Base-by-base conservation (phyloP, 805 yeast species). In the Saturnispora halmiae region DNA sequence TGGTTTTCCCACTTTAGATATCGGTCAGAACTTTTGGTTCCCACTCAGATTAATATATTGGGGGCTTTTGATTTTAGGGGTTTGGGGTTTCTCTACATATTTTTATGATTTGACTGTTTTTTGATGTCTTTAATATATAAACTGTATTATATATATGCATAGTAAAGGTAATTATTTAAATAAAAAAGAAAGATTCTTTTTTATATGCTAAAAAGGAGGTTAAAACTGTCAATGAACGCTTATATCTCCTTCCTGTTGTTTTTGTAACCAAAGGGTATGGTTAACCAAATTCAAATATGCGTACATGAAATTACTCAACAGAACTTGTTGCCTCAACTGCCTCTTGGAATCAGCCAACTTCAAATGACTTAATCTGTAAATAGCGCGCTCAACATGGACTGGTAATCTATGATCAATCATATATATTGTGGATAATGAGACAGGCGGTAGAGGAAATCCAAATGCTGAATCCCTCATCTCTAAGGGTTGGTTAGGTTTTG, bases 291-390 rank as follows among this genome's bases (percentile, higher is more conserved):
- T 90, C 67, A 92, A 71, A 61, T 92, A 92, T 0, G 96, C 90
- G 57, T 92, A 92, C 98, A 92, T 92, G 73, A 92, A 92, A 59
- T 92, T 92, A 44, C 96, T 85, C 48, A 92, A 64, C 37, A 92
- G 60, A 2, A 92, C 98, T 58, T 92, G 98, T 58, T 92, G 96
- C 29, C 87, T 71, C 46, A 92, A 64, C 22, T 94, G 92, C 44
- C 97, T 68, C 55, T 86, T 82, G 1, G 97, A 90, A 60, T 92
- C 94, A 20, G 97, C 95, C 48, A 92, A 69, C 59, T 92, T 92
- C 57, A 92, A 65, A 61, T 92, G 98, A 40, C 95, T 83, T 42
- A 92, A 67, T 42, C 98, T 67, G 60, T 92, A 92, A 38, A 92
- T 83, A 0, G 98, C 98, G 31, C 98, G 71, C 60, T 92, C 98